Evolutionary conservation across 345 rosid genomes (phyloP).

Genomic region (Euphorbia peplus): DNA sequence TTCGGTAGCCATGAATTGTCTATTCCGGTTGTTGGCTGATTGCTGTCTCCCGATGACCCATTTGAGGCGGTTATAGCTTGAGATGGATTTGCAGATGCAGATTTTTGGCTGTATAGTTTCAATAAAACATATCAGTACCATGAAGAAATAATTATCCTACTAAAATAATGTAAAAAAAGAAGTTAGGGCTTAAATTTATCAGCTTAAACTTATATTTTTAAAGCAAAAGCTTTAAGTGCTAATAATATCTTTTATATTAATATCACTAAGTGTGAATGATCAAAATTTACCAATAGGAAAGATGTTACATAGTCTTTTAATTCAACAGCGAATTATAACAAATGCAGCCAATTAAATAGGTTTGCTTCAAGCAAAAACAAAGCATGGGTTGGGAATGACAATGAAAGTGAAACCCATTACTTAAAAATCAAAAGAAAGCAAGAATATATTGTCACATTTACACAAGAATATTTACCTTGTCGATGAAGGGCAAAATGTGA

Average conservation of each 20-base stretch:
- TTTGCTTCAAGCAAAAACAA: too few species aligned
- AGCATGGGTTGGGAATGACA: too few species aligned
- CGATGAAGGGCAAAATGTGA: slow-evolving; percentile 34
- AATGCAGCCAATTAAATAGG: slow-evolving; percentile 15
- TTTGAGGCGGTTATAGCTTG: slow-evolving; percentile 15
- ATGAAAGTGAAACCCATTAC: not conserved
- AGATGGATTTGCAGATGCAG: slow-evolving; percentile 33
- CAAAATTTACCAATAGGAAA: too few species aligned
- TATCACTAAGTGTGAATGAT: too few species aligned
- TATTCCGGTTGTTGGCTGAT: slow-evolving; percentile 18
- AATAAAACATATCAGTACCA: not conserved
- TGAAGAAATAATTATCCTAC: too few species aligned
- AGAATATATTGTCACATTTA: not conserved
- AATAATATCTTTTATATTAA: too few species aligned
- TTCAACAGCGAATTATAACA: too few species aligned
- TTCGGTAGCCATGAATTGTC: slow-evolving; percentile 45
- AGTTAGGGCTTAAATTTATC: too few species aligned
- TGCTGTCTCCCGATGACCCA: slow-evolving; percentile 31
- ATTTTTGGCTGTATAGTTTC: slow-evolving; percentile 44
- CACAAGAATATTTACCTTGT: slow-evolving; percentile 20
- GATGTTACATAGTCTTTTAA: too few species aligned
- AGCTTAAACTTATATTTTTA: too few species aligned
- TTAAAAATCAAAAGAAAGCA: not conserved
- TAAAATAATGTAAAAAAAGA: too few species aligned
- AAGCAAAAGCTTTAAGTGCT: too few species aligned